Percentiles rank a stretch among this genome's conserved stretches.
phyloP scores from a whole-genome alignment of 345 rosid species.

The Passiflora organensis region DNA sequence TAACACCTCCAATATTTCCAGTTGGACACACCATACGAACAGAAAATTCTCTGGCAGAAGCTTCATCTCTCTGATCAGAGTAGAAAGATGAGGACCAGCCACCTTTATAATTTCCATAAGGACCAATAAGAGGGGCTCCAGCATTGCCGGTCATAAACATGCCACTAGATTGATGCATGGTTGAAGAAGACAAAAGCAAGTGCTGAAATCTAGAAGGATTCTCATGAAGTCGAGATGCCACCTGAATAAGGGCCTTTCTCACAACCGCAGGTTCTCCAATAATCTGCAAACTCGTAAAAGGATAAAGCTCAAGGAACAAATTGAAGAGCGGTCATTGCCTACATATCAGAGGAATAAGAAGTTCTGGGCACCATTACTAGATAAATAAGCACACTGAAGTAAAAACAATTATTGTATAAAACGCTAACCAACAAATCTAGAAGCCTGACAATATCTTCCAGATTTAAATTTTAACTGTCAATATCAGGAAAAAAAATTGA shows the following conservation, averaged over 20 bases:
- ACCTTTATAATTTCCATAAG: conserved; percentile 27
- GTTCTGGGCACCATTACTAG: too few species aligned
- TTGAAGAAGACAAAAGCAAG: conserved; percentile 23
- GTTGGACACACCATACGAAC: conserved; percentile 27
- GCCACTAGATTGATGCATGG: conserved; percentile 21
- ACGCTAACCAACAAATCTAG: too few species aligned
- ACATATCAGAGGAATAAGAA: too few species aligned
- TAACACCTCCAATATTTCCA: conserved; percentile 30
- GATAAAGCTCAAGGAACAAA: too few species aligned
- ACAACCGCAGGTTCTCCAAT: conserved; percentile 26
- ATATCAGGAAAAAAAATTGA: too few species aligned
- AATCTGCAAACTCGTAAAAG: conserved; percentile 10
- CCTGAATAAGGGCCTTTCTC: conserved; percentile 28
- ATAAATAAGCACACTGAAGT: too few species aligned
- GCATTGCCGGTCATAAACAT: conserved; percentile 21
- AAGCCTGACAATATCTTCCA: too few species aligned
- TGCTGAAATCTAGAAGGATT: conserved; percentile 35
- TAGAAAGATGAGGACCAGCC: conserved; percentile 22
- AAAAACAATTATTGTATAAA: too few species aligned
- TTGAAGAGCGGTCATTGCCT: too few species aligned
- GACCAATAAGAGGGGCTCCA: conserved; percentile 20
- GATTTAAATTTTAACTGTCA: too few species aligned
- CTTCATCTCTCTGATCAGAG: conserved; percentile 28
- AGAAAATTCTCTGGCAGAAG: conserved; percentile 24
- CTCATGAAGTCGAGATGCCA: conserved; percentile 28